These are phyloP conservation scores for Acacia crassicarpa DNA, from an alignment of 306 rosid species.

Conservation along the genomic window DNA sequence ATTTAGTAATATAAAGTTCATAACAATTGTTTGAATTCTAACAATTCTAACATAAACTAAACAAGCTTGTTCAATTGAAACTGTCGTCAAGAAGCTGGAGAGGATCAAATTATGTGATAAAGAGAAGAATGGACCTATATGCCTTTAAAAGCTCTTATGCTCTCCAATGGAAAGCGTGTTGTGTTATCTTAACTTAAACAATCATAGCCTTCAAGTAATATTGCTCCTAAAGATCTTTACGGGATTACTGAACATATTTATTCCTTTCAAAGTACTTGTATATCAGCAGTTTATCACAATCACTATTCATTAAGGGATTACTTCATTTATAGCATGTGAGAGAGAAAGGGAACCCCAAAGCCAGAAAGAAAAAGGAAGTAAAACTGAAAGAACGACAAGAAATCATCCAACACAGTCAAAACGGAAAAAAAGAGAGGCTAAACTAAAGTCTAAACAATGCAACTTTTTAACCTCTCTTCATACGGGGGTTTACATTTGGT, in stretches of 20 bases:
- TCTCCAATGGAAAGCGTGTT: background rate
- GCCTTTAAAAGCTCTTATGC: conserved; percentile 6
- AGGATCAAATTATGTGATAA: background rate
- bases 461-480: background rate
- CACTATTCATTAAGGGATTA: background rate
- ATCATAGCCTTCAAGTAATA: background rate
- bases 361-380: background rate
- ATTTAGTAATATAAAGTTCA: conserved; percentile 17
- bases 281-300: background rate
- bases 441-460: background rate
- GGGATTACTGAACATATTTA: background rate
- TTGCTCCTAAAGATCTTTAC: background rate
- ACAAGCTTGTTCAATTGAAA: background rate
- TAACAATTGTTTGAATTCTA: background rate
- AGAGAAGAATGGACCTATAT: background rate
- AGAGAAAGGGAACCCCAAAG: conserved; percentile 12
- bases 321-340: background rate
- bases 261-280: background rate
- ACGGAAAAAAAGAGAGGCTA: background rate
- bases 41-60: background rate
- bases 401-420: background rate
- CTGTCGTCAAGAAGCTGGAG: background rate
- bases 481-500: too few relatives aligned
- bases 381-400: background rate
- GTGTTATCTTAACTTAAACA: background rate